These are phyloP conservation scores for Lasiodiplodia citricola DNA, from an alignment of 2,329 filamentous ascomycete genomes.

Conservation along the genomic window DNA sequence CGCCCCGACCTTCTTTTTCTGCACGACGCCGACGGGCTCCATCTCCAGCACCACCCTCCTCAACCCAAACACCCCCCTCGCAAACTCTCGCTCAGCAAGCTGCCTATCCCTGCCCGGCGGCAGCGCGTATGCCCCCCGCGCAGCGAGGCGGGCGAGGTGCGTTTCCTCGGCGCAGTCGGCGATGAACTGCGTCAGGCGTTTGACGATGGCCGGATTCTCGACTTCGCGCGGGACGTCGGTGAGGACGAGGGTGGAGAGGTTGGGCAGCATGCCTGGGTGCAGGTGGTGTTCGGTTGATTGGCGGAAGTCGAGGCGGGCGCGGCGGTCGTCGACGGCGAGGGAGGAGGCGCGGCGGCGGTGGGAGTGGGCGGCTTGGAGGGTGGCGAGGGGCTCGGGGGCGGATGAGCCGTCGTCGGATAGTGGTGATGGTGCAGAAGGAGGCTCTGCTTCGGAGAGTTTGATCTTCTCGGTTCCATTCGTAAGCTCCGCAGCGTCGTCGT, in stretches of 20 bases:
- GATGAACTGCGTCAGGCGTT: slow-evolving; percentile 58
- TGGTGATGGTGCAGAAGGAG: too few relatives aligned
- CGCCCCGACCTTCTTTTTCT: slow-evolving; percentile 31
- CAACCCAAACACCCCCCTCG: slow-evolving; percentile 60
- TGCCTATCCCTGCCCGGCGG: slow-evolving; percentile 61
- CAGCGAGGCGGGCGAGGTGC: slow-evolving; percentile 57
- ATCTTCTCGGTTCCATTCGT: background rate
- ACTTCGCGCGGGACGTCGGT: slow-evolving; percentile 59
- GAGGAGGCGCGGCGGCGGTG: background rate
- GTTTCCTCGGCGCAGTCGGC: slow-evolving; percentile 62
- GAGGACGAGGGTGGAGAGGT: slow-evolving; percentile 60
- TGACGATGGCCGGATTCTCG: slow-evolving; percentile 40
- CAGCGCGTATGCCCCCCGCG: slow-evolving; percentile 62
- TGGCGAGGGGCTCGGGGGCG: background rate
- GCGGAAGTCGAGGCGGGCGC: slow-evolving; percentile 38
- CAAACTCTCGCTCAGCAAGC: slow-evolving; percentile 55
- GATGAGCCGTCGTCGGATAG: background rate
- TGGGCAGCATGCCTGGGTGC: slow-evolving; percentile 62
- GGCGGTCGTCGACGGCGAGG: slow-evolving; percentile 33
- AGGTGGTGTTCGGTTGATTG: slow-evolving; percentile 45
- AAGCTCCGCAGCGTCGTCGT: background rate
- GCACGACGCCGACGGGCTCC: slow-evolving; percentile 29
- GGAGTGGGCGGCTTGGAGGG: too few relatives aligned
- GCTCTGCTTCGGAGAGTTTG: background rate
- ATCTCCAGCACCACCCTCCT: slow-evolving; percentile 63